Evolutionary conservation across 108 stramenopile species (phyloP).

Genomic region (Skeletonema tropicum): DNA sequence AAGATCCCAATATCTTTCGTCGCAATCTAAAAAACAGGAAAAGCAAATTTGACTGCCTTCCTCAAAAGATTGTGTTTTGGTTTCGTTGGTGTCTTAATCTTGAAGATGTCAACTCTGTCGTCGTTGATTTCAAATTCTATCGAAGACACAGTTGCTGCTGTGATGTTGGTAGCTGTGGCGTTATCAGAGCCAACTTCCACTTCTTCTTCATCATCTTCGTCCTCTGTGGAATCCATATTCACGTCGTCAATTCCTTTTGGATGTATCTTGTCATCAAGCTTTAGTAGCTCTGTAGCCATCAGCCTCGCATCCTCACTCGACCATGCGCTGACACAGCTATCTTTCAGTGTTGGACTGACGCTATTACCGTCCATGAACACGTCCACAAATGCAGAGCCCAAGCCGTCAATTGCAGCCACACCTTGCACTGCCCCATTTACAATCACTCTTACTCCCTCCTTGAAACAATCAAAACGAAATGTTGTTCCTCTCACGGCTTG

Average conservation of each 20-base stretch:
- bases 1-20: too few relatives aligned
- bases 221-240: too few relatives aligned
- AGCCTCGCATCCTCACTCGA: not conserved
- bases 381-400: constrained; percentile 53
- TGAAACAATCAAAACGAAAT: too few relatives aligned
- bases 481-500: constrained; percentile 62
- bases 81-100: not conserved
- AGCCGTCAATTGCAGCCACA: constrained; percentile 61
- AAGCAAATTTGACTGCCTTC: not conserved
- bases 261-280: not conserved
- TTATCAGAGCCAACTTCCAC: not conserved
- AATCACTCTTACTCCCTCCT: constrained; percentile 61
- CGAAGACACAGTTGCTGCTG: not conserved
- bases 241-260: not conserved
- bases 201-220: not conserved
- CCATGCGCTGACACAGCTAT: constrained; percentile 56
- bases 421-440: constrained; percentile 76
- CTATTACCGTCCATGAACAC: constrained; percentile 73
- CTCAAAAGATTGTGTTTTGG: not conserved
- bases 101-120: not conserved
- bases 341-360: constrained; percentile 51
- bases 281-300: not conserved
- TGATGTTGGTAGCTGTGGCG: not conserved
- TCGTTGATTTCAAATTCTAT: not conserved
- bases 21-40: not conserved